These are phyloP conservation scores for Pharus latifolius DNA, from an alignment of 176 grass and related monocot genomes.

Conservation along the genomic window DNA sequence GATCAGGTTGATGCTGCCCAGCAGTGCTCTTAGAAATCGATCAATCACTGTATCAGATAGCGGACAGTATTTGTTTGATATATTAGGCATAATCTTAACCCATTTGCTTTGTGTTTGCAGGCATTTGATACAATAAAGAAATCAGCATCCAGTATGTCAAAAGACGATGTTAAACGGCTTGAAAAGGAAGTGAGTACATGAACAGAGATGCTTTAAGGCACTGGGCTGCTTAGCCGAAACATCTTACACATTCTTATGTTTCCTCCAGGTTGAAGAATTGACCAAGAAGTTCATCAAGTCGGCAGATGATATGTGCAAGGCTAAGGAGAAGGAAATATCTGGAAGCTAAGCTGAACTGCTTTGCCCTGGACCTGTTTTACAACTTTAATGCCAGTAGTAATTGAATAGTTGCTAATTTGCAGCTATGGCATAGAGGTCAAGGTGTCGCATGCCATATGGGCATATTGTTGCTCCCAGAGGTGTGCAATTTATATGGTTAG, in stretches of 20 bases:
- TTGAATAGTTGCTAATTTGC: neutral
- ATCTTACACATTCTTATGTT: neutral
- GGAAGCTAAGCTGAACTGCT: constrained; percentile 23
- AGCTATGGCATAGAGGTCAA: too few species aligned
- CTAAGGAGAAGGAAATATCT: constrained; percentile 93
- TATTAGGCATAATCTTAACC: too few species aligned
- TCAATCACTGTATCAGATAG: too few species aligned
- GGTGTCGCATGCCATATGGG: too few species aligned
- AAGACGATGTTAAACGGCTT: constrained; percentile 81
- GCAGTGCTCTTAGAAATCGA: too few species aligned
- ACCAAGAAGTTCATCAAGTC: constrained; percentile 87
- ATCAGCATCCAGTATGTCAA: constrained; percentile 67
- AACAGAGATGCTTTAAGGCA: neutral
- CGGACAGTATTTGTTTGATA: too few species aligned
- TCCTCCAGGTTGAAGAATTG: constrained; percentile 68
- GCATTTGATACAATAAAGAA: constrained; percentile 94
- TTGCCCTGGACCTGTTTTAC: neutral
- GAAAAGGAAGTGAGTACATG: constrained; percentile 71
- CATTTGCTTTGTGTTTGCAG: constrained; percentile 23
- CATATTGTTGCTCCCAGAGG: too few species aligned
- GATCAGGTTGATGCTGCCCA: too few species aligned
- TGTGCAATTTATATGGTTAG: neutral
- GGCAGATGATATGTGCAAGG: constrained; percentile 94
- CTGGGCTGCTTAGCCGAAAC: neutral
- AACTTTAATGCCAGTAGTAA: neutral